Percentiles rank a stretch among this genome's conserved stretches.
These are phyloP conservation scores for Botrytis squamosa DNA, from an alignment of 2,329 filamentous ascomycete genomes.

Conservation along the genomic window DNA sequence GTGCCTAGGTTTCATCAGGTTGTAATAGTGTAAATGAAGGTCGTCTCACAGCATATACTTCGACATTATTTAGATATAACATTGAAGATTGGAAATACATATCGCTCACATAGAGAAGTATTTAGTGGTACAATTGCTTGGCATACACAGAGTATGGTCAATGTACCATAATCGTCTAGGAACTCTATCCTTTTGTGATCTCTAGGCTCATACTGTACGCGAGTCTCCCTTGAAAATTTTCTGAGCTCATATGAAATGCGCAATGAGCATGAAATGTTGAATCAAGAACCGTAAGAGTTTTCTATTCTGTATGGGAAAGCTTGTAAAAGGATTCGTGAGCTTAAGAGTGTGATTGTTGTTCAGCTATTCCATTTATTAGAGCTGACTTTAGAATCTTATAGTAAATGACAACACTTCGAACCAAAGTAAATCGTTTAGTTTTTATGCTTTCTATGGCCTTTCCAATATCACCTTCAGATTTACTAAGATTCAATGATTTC, in stretches of 20 bases:
- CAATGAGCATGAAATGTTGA: neutral
- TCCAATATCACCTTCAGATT: no score
- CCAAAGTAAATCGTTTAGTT: no score
- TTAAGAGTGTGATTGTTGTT: no score
- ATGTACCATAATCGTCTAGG: neutral
- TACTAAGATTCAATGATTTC: no score
- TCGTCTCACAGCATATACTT: no score
- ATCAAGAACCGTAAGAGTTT: no score
- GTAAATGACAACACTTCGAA: no score
- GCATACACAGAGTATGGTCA: neutral
- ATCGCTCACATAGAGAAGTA: neutral
- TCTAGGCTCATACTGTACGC: neutral
- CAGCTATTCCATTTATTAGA: no score
- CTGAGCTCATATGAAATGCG: neutral
- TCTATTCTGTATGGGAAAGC: no score
- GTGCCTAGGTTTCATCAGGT: neutral
- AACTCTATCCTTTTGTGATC: neutral
- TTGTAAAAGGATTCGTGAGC: no score
- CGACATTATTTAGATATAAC: rapidly evolving
- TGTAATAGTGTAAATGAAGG: neutral
- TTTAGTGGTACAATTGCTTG: neutral
- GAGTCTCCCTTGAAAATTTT: neutral
- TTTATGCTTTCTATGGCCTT: no score
- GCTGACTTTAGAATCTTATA: no score
- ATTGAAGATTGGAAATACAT: neutral